Conservation (phyloP, 441 rosid species). For the Corymbia citriodora region DNA sequence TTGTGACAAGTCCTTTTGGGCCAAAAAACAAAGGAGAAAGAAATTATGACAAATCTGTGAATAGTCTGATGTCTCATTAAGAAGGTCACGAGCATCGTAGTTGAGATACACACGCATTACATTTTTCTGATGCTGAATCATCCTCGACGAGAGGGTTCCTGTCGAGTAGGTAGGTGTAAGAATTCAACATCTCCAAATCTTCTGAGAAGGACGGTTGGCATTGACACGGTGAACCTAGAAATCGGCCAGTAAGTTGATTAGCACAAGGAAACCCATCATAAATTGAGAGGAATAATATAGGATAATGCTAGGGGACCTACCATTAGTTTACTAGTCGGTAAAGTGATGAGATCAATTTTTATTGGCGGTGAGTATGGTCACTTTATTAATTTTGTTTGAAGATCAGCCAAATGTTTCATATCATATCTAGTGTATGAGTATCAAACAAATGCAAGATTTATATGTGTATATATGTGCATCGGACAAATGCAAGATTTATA, state of each 20-base stretch:
- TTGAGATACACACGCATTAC: neutral
- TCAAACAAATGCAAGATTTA: fast-evolving
- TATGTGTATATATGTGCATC: too few relatives aligned
- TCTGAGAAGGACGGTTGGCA: neutral
- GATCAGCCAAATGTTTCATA: neutral
- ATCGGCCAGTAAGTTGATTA: neutral
- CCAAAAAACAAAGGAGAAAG: neutral
- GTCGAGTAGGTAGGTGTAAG: neutral
- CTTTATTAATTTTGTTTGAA: neutral
- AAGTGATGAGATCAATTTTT: neutral
- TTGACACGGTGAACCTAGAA: neutral
- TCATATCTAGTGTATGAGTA: fast-evolving
- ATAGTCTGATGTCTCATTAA: neutral
- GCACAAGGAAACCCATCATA: neutral
- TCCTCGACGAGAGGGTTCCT: neutral
- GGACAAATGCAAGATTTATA: too few relatives aligned
- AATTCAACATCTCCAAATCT: neutral
- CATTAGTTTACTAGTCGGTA: neutral
- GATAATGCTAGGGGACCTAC: neutral
- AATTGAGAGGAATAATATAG: neutral
- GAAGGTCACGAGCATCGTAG: neutral
- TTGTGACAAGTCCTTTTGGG: neutral
- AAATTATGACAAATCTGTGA: neutral
- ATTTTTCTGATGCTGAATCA: neutral
- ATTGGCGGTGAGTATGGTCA: fast-evolving